Conservation (phyloP, 208 protist species). For the Acanthamoeba healyi region DNA sequence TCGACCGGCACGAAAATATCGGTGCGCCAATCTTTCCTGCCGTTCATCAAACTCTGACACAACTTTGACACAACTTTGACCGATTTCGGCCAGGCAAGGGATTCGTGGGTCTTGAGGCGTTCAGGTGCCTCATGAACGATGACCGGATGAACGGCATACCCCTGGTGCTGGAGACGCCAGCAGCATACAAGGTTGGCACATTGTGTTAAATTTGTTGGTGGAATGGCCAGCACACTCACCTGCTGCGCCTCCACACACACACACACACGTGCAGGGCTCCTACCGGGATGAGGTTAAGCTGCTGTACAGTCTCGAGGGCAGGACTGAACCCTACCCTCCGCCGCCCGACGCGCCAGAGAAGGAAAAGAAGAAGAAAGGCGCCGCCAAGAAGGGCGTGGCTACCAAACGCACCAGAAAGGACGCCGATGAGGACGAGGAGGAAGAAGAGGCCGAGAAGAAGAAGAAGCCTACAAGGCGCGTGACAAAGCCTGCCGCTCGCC, state of each 20-base stretch:
- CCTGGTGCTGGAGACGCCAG: conserved; percentile 82
- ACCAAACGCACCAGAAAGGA: background rate
- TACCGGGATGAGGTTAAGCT: conserved; percentile 57
- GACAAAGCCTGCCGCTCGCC: background rate
- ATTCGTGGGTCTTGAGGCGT: conserved; percentile 70
- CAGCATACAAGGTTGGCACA: background rate
- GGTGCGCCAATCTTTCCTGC: background rate
- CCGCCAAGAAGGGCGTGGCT: background rate
- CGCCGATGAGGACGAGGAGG: background rate
- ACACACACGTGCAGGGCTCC: background rate
- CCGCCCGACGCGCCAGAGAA: conserved; percentile 21
- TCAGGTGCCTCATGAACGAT: conserved; percentile 81
- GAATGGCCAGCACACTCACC: too few species aligned
- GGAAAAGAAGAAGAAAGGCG: background rate
- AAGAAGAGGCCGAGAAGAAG: background rate
- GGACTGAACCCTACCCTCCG: conserved; percentile 4
- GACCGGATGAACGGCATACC: conserved; percentile 78
- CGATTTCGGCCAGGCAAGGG: conserved; percentile 72
- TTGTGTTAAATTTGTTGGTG: background rate
- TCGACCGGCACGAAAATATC: conserved; percentile 81
- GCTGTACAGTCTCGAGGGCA: conserved; percentile 16
- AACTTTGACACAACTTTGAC: too few species aligned
- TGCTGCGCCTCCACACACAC: background rate
- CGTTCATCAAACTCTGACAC: background rate
- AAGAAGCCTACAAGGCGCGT: background rate